Evolutionary conservation across 495 filamentous ascomycete species (phyloP), one percentile per base, ranked within the genome.

Genomic region (Penicillium bovifimosum): DNA sequence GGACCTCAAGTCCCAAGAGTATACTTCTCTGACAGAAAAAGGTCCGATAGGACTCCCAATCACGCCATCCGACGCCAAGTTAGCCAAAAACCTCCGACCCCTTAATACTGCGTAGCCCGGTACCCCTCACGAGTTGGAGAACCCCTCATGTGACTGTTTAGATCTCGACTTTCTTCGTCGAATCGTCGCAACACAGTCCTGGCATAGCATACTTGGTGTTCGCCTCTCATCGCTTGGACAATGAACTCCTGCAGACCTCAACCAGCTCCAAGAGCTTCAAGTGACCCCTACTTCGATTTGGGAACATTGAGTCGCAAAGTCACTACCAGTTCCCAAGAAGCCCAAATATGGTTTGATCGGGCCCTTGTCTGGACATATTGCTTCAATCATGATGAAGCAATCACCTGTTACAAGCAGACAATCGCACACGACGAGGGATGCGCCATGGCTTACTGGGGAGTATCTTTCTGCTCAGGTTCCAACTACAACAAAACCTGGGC

Each of bases 401-500:
- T 63, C 9, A 63, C 61, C 43, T 86, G 83, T 63, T 86, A 85
- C 54, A 68, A 80, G 44, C 71, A 70, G 9, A 79, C 80, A 18
- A 75, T 79, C 38, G 67, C 67, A 2, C 36, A 63, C 34, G 82
- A 86, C 50, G 55, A 65, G 1, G 50, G 62, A 6, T 83, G 78
- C 55, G 73, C 75, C 13, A 77, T 85, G 61, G 81, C 82, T 14
- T 77, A 81, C 38, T 86, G 83, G 83, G 83, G 83, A 0, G 55
- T 82, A 5, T 81, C 83, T 0, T 86, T 77, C 55, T 64, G 76
- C n/a, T 58, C 82, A 0, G 83, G 83, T 2, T 81, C 83, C 11
- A 85, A 86, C 52, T 86, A 86, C 66, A 86, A 86, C 63, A 85
- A 85, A 63, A 78, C 82, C 0, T 86, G 82, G 82, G 71, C 74